These are phyloP conservation scores for Botrytis pseudocinerea DNA, from an alignment of 2,329 filamentous ascomycete genomes.

Conservation along the genomic window DNA sequence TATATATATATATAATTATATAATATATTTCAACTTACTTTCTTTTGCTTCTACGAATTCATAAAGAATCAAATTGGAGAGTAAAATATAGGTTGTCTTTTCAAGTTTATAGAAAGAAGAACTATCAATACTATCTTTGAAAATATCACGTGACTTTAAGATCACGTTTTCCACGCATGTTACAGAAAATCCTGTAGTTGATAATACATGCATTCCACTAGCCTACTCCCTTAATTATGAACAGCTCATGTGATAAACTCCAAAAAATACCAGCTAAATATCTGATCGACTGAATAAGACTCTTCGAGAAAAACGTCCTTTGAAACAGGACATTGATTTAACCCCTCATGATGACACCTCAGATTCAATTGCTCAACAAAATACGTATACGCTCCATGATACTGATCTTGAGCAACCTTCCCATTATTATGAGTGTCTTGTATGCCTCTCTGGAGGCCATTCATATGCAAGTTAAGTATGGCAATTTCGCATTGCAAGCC, in stretches of 20 bases:
- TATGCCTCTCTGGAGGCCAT: neutral
- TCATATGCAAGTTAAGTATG: neutral
- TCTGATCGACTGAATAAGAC: neutral
- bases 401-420: neutral
- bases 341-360: neutral
- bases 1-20: too few species aligned
- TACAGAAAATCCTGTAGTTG: too few species aligned
- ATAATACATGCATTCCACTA: too few species aligned
- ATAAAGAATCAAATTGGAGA: too few species aligned
- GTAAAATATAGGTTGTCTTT: too few species aligned
- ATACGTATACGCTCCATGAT: neutral
- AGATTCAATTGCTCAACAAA: neutral
- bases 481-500: neutral
- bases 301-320: neutral
- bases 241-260: neutral
- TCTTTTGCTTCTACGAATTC: too few species aligned
- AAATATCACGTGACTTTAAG: too few species aligned
- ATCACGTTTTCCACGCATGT: too few species aligned
- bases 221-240: too few species aligned
- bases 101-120: too few species aligned
- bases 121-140: too few species aligned
- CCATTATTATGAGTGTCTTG: neutral
- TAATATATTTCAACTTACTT: too few species aligned
- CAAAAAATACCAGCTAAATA: neutral
- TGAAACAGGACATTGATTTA: neutral